These are phyloP conservation scores for Ampelomyces quisqualis DNA, from an alignment of 2,329 filamentous ascomycete species.

Conservation along the genomic window DNA sequence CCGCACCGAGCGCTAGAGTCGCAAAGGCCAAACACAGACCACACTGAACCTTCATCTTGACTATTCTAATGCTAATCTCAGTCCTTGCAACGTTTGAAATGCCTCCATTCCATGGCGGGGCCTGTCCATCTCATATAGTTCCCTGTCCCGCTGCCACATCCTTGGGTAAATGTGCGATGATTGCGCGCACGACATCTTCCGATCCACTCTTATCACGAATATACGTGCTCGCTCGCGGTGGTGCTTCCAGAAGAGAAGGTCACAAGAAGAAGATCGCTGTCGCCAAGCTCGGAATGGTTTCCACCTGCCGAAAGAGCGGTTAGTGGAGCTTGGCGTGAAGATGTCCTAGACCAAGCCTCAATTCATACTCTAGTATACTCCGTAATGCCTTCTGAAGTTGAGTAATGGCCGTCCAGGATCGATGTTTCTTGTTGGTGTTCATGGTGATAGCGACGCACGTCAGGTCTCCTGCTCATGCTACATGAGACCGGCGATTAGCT, in stretches of 20 bases:
- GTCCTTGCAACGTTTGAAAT: background rate
- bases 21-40: slow-evolving; percentile 26
- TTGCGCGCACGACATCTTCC: slow-evolving; percentile 15
- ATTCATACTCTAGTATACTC: too few relatives aligned
- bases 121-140: slow-evolving; percentile 17
- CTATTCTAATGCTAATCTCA: slow-evolving; percentile 5
- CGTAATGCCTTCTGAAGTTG: too few relatives aligned
- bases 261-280: slow-evolving; percentile 28
- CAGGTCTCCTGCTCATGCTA: too few relatives aligned
- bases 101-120: background rate
- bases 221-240: slow-evolving; percentile 13
- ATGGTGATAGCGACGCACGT: too few relatives aligned
- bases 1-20: slow-evolving; percentile 27
- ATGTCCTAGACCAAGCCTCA: too few relatives aligned
- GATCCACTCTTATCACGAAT: slow-evolving; percentile 26
- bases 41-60: slow-evolving; percentile 32
- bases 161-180: slow-evolving; percentile 15
- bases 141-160: slow-evolving; percentile 7
- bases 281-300: slow-evolving; percentile 29
- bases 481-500: too few relatives aligned
- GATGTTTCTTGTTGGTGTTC: too few relatives aligned
- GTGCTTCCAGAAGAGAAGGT: slow-evolving; percentile 37
- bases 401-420: too few relatives aligned
- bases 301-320: slow-evolving; percentile 34
- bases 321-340: slow-evolving; percentile 24